These are phyloP conservation scores for Chaetomium sp. DNA, from an alignment of 2,329 filamentous ascomycete genomes.

Conservation along the genomic window DNA sequence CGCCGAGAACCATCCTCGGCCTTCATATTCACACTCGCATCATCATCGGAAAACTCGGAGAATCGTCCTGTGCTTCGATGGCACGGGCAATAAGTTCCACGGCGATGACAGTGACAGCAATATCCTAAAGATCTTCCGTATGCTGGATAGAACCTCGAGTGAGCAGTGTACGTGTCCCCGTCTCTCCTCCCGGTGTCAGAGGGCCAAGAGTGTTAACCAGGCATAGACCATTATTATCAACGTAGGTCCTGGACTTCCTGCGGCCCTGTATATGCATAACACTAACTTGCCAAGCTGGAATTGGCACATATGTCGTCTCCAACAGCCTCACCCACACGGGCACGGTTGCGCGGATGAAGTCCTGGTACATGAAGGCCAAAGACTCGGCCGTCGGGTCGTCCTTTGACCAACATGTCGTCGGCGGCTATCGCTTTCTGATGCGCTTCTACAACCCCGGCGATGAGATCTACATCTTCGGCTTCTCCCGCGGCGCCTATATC, in stretches of 20 bases:
- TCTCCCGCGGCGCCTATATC: conserved; percentile 72
- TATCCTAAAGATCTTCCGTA: conserved; percentile 70
- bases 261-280: not conserved
- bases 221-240: conserved; percentile 17
- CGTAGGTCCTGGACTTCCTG: conserved; percentile 36
- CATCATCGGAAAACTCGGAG: conserved; percentile 43
- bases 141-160: conserved; percentile 64
- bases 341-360: conserved; percentile 58
- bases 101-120: conserved; percentile 66
- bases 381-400: conserved; percentile 79
- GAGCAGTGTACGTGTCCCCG: conserved; percentile 56
- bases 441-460: conserved; percentile 67
- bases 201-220: not conserved
- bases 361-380: conserved; percentile 72
- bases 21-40: not conserved
- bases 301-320: conserved; percentile 71
- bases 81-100: conserved; percentile 65
- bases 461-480: conserved; percentile 73
- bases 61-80: conserved; percentile 64
- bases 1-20: conserved; percentile 13
- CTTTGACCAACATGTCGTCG: conserved; percentile 81
- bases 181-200: not conserved
- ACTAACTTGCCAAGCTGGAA: conserved; percentile 54
- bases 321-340: conserved; percentile 61
- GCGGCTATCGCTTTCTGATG: conserved; percentile 79